phyloP scores from a whole-genome alignment of 345 rosid genomes.

The Eucalyptus shirleyi region DNA sequence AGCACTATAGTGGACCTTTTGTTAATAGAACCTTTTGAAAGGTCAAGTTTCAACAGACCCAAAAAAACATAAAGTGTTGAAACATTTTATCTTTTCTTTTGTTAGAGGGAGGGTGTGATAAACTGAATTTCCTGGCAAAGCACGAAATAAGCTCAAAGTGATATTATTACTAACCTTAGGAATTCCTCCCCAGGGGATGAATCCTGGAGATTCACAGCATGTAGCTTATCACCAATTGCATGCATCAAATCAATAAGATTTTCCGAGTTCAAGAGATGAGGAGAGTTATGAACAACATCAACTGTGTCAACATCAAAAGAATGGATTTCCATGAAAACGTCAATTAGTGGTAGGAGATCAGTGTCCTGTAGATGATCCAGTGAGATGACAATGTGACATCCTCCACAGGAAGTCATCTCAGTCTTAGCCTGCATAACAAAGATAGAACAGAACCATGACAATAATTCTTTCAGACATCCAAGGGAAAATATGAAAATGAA shows the following conservation, averaged over 20 bases:
- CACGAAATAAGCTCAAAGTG: background rate
- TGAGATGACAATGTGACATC: constrained; percentile 9
- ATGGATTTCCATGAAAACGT: constrained; percentile 5
- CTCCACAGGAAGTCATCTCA: constrained; percentile 6
- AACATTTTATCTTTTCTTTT: background rate
- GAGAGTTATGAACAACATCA: constrained; percentile 11
- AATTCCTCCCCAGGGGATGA: constrained; percentile 12
- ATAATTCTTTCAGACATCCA: background rate
- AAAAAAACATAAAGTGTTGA: background rate
- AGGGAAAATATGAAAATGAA: background rate
- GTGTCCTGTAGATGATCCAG: constrained; percentile 18
- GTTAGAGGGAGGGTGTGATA: background rate
- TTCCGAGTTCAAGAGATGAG: constrained; percentile 15
- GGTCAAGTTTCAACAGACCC: background rate
- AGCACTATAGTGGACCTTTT: background rate
- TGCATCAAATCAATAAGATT: constrained; percentile 16
- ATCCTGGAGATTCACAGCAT: constrained; percentile 17
- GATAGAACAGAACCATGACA: background rate
- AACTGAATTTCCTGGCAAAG: background rate
- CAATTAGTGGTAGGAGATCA: constrained; percentile 24
- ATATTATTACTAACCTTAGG: constrained; percentile 12
- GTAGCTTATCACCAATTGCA: constrained; percentile 18
- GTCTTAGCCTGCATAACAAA: constrained; percentile 20
- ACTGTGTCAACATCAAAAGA: constrained; percentile 19
- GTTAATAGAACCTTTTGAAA: background rate